A percentile compares a stretch with the other conserved stretches of the same genome.
phyloP scores from a whole-genome alignment of 1,139 yeast genomes.

The Nakaseomyces sp. region DNA sequence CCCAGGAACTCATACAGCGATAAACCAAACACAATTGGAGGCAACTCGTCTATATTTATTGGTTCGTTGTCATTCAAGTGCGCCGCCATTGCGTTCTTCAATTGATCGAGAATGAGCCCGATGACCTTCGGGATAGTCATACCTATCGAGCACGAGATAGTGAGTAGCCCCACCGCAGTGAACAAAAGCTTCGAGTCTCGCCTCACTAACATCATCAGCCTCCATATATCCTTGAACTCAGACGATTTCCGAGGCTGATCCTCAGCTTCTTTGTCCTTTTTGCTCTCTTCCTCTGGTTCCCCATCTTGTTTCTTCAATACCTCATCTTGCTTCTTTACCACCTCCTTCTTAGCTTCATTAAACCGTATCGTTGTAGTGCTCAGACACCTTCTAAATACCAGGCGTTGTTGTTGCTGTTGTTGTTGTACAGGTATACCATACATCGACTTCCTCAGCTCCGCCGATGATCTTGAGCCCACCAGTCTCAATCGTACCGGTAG shows the following conservation, averaged over 20 bases:
- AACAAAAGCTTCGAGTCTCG: constrained; percentile 45
- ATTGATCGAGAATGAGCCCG: constrained; percentile 65
- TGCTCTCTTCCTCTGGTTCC: not conserved
- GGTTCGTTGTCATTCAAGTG: constrained; percentile 12
- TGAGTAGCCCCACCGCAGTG: constrained; percentile 53
- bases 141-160: constrained; percentile 51
- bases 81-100: constrained; percentile 35
- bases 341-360: not conserved
- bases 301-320: not conserved
- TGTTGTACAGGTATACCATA: not conserved
- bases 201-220: constrained; percentile 43
- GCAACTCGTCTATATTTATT: constrained; percentile 31
- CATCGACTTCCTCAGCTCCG: not conserved
- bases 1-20: constrained; percentile 42
- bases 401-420: too few relatives aligned
- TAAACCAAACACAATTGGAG: constrained; percentile 36
- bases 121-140: constrained; percentile 76
- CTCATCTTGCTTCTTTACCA: not conserved
- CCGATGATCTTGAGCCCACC: not conserved
- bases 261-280: constrained; percentile 21
- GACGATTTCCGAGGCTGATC: constrained; percentile 14
- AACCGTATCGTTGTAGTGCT: not conserved
- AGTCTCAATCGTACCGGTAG: not conserved
- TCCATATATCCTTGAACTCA: constrained; percentile 40
- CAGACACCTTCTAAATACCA: not conserved